Conservation (phyloP, 1,284 basidiomycete species). For the Termitomyces sp. region DNA sequence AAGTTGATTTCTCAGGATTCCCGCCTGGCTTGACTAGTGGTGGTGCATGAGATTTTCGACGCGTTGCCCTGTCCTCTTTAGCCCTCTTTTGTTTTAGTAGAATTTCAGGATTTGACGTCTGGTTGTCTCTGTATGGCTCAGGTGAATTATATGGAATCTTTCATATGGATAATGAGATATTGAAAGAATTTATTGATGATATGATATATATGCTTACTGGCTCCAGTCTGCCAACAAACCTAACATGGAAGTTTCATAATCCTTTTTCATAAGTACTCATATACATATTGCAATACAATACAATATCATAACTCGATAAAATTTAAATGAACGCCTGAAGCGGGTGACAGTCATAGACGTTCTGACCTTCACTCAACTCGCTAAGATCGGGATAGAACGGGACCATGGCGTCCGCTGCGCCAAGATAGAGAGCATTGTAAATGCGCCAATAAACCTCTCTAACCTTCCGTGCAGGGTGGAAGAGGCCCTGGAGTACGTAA, state of each 20-base stretch:
- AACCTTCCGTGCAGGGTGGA: constrained; percentile 95
- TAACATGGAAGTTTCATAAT: background rate
- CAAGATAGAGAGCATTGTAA: constrained; percentile 89
- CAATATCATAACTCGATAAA: constrained; percentile 11
- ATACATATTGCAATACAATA: constrained; percentile 12
- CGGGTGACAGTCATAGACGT: constrained; percentile 82
- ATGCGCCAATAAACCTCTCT: constrained; percentile 94
- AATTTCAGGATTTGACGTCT: background rate
- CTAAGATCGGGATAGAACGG: constrained; percentile 92
- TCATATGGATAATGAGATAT: background rate
- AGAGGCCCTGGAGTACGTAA: constrained; percentile 89
- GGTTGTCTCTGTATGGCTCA: background rate
- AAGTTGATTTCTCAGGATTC: constrained; percentile 92
- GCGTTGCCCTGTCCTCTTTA: background rate
- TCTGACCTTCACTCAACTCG: constrained; percentile 83
- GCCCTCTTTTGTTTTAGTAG: background rate
- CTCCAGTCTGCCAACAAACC: background rate
- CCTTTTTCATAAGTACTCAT: background rate
- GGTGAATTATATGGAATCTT: background rate
- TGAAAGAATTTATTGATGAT: background rate
- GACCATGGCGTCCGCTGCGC: constrained; percentile 85
- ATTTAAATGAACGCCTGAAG: constrained; percentile 74
- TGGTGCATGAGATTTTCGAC: constrained; percentile 17
- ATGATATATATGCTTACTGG: no score
- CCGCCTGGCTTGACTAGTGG: constrained; percentile 68